Percentiles rank a stretch among this genome's conserved stretches.
Evolutionary conservation across 768 basidiomycete species (phyloP).

Genomic region (Panellus pusillus): DNA sequence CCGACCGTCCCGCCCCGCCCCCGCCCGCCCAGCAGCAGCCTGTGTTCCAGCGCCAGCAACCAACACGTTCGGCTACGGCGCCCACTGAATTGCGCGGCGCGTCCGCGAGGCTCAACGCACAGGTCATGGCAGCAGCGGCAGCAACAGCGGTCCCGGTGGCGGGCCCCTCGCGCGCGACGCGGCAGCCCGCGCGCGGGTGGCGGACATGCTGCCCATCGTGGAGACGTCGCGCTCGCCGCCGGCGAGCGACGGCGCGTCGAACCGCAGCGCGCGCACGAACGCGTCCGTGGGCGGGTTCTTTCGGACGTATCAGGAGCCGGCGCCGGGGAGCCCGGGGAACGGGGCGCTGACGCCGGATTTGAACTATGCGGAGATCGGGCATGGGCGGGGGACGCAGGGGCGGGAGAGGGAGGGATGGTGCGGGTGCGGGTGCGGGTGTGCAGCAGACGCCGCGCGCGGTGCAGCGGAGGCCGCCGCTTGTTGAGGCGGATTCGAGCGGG

Average conservation of each 20-base stretch:
- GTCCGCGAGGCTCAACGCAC: slow-evolving; percentile 37
- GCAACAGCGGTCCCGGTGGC: slow-evolving; percentile 28
- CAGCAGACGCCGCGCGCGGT: not conserved
- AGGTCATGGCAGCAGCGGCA: slow-evolving; percentile 31
- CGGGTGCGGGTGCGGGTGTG: not conserved
- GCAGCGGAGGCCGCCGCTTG: slow-evolving; percentile 14
- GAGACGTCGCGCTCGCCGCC: slow-evolving; percentile 62
- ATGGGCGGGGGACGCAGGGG: slow-evolving; percentile 56
- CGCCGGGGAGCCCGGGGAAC: slow-evolving; percentile 37
- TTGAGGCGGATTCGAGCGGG: slow-evolving; percentile 14
- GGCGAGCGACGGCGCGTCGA: slow-evolving; percentile 43
- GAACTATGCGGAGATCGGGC: slow-evolving; percentile 75
- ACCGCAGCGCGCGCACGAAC: slow-evolving; percentile 48
- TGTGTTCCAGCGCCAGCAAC: slow-evolving; percentile 35
- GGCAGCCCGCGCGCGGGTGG: slow-evolving; percentile 34
- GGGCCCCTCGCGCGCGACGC: slow-evolving; percentile 40
- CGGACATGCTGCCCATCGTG: slow-evolving; percentile 58
- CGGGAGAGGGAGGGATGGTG: slow-evolving; percentile 14
- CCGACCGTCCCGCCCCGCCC: slow-evolving; percentile 28
- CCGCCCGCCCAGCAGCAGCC: slow-evolving; percentile 30
- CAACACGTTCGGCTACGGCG: slow-evolving; percentile 27
- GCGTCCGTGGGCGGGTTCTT: slow-evolving; percentile 61
- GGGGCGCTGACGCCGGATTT: slow-evolving; percentile 72
- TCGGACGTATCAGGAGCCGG: slow-evolving; percentile 52
- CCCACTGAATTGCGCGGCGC: slow-evolving; percentile 35